These are phyloP conservation scores for Aspergillus fijiensis DNA, from an alignment of 2,329 filamentous ascomycete genomes.

Conservation along the genomic window DNA sequence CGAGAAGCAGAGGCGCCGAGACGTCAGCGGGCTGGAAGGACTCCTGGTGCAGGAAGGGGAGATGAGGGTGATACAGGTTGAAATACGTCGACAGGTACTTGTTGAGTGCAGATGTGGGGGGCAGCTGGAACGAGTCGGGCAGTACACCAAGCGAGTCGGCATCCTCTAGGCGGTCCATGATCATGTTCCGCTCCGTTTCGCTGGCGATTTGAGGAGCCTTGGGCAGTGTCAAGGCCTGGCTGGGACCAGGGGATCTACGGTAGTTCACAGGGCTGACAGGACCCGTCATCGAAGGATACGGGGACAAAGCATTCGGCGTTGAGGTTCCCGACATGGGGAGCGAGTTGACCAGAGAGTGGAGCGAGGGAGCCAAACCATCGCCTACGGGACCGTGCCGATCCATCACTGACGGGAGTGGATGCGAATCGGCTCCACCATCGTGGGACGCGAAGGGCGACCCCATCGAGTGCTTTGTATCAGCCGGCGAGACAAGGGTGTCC, in stretches of 20 bases:
- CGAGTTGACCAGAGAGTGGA: conserved; percentile 72
- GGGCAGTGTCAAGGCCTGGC: conserved; percentile 62
- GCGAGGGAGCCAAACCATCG: conserved; percentile 63
- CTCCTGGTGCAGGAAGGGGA: conserved; percentile 90
- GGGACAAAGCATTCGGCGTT: conserved; percentile 72
- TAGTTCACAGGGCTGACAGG: conserved; percentile 69
- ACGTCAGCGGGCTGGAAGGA: conserved; percentile 81
- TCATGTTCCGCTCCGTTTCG: conserved; percentile 81
- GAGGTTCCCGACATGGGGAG: conserved; percentile 67
- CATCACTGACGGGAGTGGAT: conserved; percentile 68
- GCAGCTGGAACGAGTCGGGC: conserved; percentile 85
- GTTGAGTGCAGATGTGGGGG: conserved; percentile 77
- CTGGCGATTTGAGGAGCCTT: conserved; percentile 76
- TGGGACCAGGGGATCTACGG: conserved; percentile 67
- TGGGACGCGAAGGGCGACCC: conserved; percentile 66
- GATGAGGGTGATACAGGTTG: conserved; percentile 91
- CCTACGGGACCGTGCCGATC: conserved; percentile 60
- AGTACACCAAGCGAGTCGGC: conserved; percentile 80
- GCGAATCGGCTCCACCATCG: conserved; percentile 56
- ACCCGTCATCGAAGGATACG: conserved; percentile 66
- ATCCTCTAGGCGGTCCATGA: conserved; percentile 80
- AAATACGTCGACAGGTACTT: conserved; percentile 95
- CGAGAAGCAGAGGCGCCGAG: conserved; percentile 79
- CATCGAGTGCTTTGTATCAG: conserved; percentile 73
- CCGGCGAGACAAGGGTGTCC: conserved; percentile 78